Conservation (phyloP, 805 yeast species). For the Wickerhamomyces kurtzmanii region DNA sequence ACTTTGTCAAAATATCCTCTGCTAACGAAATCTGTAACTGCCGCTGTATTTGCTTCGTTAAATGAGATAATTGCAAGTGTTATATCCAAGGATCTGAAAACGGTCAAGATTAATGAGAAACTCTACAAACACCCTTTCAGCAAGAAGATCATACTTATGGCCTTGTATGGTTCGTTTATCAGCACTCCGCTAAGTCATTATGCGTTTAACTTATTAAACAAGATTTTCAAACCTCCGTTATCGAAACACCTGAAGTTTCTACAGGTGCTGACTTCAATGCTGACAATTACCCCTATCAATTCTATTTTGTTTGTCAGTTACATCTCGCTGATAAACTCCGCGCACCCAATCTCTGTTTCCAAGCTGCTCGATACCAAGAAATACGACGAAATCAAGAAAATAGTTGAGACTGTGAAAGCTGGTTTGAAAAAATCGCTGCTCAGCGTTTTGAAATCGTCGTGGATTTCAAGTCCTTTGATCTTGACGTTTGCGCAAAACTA, state of each 20-base stretch:
- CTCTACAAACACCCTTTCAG: slow-evolving; percentile 14
- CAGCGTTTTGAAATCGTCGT: slow-evolving; percentile 39
- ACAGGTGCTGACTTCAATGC: slow-evolving; percentile 42
- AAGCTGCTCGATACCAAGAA: too few species aligned
- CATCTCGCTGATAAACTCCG: slow-evolving; percentile 37
- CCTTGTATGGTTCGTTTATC: slow-evolving; percentile 42
- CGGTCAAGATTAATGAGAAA: slow-evolving; percentile 10
- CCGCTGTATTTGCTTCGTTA: slow-evolving; percentile 42
- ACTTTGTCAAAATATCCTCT: slow-evolving; percentile 39
- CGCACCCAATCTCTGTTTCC: slow-evolving; percentile 7
- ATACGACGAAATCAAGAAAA: slow-evolving; percentile 10
- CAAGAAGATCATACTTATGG: slow-evolving; percentile 39
- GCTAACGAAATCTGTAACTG: slow-evolving; percentile 47
- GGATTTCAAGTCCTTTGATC: slow-evolving; percentile 42
- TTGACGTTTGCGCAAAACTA: slow-evolving; percentile 47
- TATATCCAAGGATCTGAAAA: slow-evolving; percentile 34
- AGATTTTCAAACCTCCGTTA: slow-evolving; percentile 32
- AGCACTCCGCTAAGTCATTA: slow-evolving; percentile 52
- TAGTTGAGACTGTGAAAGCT: slow-evolving; percentile 10
- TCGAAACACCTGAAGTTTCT: slow-evolving; percentile 27
- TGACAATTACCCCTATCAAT: slow-evolving; percentile 46
- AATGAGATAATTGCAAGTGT: slow-evolving; percentile 49
- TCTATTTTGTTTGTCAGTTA: slow-evolving; percentile 39
- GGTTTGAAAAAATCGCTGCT: slow-evolving; percentile 30
- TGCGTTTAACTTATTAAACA: slow-evolving; percentile 36